phyloP scores from a whole-genome alignment of 75 land plant species.

The Azolla pinnata region DNA sequence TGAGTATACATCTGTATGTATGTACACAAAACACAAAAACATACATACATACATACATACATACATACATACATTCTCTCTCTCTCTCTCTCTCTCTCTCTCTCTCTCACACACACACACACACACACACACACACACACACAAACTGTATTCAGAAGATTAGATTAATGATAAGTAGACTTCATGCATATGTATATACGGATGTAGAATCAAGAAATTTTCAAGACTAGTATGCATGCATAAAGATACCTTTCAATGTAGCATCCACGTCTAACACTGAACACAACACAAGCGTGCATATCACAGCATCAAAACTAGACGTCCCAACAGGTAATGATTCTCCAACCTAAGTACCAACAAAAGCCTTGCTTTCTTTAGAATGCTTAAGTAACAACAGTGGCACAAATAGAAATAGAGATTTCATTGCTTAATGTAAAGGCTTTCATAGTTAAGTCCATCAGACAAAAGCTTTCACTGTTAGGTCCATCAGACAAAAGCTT shows the following conservation, averaged over 20 bases:
- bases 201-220: too few relatives aligned
- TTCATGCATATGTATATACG: too few relatives aligned
- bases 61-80: too few relatives aligned
- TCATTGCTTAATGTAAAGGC: not conserved
- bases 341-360: constrained; percentile 42
- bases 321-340: constrained; percentile 53
- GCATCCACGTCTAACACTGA: constrained; percentile 59
- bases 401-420: not conserved
- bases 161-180: too few relatives aligned
- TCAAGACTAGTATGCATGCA: too few relatives aligned
- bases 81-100: too few relatives aligned
- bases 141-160: too few relatives aligned
- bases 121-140: too few relatives aligned
- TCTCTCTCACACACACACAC: too few relatives aligned
- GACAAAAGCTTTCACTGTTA: not conserved
- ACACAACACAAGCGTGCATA: constrained; percentile 74
- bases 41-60: too few relatives aligned
- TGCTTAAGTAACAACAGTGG: not conserved
- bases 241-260: constrained; percentile 50
- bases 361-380: not conserved
- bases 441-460: not conserved
- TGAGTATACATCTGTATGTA: too few relatives aligned
- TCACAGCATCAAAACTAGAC: constrained; percentile 54
- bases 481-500: not conserved
- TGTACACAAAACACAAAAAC: too few relatives aligned